A percentile compares a stretch with the other conserved stretches of the same genome.
Conservation (phyloP, 2,329 filamentous ascomycete genomes). For the Botryotinia globosa region DNA sequence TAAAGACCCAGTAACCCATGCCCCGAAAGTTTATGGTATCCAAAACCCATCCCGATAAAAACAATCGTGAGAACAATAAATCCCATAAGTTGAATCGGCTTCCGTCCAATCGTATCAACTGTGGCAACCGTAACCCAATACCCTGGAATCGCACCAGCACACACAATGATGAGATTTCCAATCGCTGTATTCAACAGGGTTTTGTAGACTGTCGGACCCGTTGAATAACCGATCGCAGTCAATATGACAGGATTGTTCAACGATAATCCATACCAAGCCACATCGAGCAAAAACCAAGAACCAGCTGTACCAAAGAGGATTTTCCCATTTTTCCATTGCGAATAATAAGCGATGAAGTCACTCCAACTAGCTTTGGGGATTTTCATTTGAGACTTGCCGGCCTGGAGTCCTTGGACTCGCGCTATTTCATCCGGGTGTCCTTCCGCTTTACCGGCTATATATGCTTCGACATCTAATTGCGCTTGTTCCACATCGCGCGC, state of each 20-base stretch:
- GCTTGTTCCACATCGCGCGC: conserved; percentile 72
- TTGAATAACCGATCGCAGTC: conserved; percentile 67
- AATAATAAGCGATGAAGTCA: conserved; percentile 71
- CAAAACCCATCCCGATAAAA: conserved; percentile 63
- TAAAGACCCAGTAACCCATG: conserved; percentile 59
- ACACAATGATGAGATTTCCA: conserved; percentile 74
- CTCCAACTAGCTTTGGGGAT: conserved; percentile 67
- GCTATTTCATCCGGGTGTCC: conserved; percentile 64
- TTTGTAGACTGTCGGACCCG: conserved; percentile 62
- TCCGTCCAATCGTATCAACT: conserved; percentile 76
- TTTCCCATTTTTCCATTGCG: conserved; percentile 67
- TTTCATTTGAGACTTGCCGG: conserved; percentile 47
- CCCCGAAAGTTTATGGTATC: conserved; percentile 50
- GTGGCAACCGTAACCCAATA: conserved; percentile 76
- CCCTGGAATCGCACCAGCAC: conserved; percentile 74
- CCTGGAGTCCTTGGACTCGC: conserved; percentile 55
- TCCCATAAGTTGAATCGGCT: conserved; percentile 67
- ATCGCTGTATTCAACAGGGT: conserved; percentile 70
- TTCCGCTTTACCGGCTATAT: conserved; percentile 62
- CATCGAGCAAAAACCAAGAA: conserved; percentile 76
- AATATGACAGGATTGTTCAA: conserved; percentile 75
- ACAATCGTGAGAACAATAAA: conserved; percentile 60
- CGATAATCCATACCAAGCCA: conserved; percentile 58
- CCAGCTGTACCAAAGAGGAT: conserved; percentile 76
- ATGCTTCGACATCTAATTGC: conserved; percentile 68